Evolutionary conservation across 495 filamentous ascomycete species (phyloP).

Genomic region (Lindgomyces ingoldianus): DNA sequence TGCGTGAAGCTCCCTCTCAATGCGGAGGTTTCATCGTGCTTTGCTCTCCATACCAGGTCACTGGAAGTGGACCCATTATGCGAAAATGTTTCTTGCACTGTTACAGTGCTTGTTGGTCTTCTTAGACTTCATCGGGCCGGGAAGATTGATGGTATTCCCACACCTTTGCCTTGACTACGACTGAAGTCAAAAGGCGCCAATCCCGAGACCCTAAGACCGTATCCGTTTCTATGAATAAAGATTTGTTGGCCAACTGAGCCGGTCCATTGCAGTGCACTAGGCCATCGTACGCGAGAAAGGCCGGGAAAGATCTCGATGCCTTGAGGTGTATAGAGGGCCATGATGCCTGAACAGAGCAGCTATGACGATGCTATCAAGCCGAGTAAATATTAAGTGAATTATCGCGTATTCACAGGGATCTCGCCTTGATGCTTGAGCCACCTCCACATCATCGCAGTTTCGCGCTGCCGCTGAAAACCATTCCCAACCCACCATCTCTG

Average conservation of each 20-base stretch:
- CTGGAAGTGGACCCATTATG: background rate
- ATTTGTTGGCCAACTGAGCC: background rate
- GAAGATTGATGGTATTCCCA: background rate
- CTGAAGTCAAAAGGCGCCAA: background rate
- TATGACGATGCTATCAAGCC: constrained; percentile 5
- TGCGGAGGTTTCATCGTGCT: background rate
- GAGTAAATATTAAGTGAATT: background rate
- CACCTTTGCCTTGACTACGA: background rate
- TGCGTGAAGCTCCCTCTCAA: background rate
- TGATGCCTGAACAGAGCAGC: background rate
- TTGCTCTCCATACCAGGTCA: background rate
- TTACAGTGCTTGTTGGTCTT: background rate
- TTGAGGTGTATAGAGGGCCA: background rate
- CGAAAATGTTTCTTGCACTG: background rate
- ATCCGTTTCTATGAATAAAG: constrained; percentile 23
- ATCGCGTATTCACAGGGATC: constrained; percentile 13
- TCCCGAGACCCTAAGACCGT: constrained; percentile 19
- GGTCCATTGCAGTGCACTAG: background rate
- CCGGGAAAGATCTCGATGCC: background rate
- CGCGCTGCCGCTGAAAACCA: background rate
- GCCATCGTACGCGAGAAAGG: background rate
- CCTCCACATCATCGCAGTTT: constrained; percentile 12
- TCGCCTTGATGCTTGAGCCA: constrained; percentile 24
- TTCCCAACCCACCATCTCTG: background rate
- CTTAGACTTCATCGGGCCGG: background rate